Evolutionary conservation across 2,329 filamentous ascomycete species (phyloP).

Genomic region (Calonectria henricotiae): DNA sequence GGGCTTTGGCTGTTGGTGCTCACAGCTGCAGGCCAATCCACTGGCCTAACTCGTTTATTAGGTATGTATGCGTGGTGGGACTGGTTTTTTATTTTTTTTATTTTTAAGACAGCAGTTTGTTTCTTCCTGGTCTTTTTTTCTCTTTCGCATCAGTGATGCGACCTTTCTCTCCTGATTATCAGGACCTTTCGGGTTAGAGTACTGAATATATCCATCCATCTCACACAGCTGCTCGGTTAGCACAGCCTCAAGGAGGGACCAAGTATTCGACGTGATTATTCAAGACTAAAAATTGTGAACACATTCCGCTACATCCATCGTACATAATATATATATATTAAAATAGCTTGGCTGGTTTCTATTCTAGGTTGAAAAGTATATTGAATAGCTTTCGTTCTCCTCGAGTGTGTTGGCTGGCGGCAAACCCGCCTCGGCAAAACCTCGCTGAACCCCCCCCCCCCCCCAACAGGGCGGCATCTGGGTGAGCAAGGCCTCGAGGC

Average conservation of each 20-base stretch:
- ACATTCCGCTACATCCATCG: background rate
- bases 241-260: background rate
- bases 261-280: background rate
- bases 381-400: too few relatives aligned
- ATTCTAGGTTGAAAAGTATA: background rate
- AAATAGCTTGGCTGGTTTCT: background rate
- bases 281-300: background rate
- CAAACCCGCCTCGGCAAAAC: background rate
- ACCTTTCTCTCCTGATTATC: background rate
- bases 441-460: background rate
- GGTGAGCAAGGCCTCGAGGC: background rate
- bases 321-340: background rate
- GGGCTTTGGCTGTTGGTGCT: too few relatives aligned
- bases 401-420: background rate
- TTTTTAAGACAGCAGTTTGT: background rate
- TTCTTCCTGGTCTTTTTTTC: background rate
- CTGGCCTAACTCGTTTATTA: too few relatives aligned
- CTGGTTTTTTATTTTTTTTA: too few relatives aligned
- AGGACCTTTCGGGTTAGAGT: background rate
- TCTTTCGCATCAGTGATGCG: background rate
- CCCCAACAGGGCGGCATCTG: background rate
- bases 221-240: background rate
- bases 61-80: too few relatives aligned
- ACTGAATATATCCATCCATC: too few relatives aligned
- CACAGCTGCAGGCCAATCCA: too few relatives aligned